Percentiles rank a stretch among this genome's conserved stretches.
Conservation (phyloP, 345 rosid genomes). For the Salix brachista region DNA sequence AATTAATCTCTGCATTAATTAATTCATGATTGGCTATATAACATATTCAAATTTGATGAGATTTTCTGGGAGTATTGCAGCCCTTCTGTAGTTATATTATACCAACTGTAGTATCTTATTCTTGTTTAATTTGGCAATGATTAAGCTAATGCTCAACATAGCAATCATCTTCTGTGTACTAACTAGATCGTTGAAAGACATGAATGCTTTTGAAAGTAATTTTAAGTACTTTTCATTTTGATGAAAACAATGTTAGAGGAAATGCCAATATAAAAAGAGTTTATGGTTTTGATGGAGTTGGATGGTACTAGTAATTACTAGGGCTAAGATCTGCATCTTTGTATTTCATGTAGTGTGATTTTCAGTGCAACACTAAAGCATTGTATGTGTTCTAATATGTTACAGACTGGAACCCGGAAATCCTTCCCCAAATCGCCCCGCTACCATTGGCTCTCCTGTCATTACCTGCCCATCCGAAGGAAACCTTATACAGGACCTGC, state of each 20-base stretch:
- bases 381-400: conserved; percentile 9
- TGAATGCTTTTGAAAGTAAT: not conserved
- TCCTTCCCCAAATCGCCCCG: conserved; percentile 6
- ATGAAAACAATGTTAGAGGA: not conserved
- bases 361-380: not conserved
- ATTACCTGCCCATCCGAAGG: conserved; percentile 40
- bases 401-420: conserved; percentile 50
- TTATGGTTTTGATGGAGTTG: not conserved
- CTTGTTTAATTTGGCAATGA: not conserved
- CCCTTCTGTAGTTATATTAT: not conserved
- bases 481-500: conserved; percentile 42
- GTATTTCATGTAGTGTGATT: not conserved
- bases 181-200: not conserved
- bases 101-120: not conserved
- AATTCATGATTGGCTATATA: not conserved
- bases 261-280: not conserved
- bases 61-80: not conserved
- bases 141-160: not conserved
- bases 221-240: not conserved
- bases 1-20: not conserved
- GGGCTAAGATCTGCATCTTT: not conserved
- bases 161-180: not conserved
- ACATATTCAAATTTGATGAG: not conserved
- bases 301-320: not conserved
- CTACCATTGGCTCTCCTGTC: conserved; percentile 17